Base-by-base conservation (phyloP, 768 basidiomycete genomes). In the Aureoboletus auriporus region DNA sequence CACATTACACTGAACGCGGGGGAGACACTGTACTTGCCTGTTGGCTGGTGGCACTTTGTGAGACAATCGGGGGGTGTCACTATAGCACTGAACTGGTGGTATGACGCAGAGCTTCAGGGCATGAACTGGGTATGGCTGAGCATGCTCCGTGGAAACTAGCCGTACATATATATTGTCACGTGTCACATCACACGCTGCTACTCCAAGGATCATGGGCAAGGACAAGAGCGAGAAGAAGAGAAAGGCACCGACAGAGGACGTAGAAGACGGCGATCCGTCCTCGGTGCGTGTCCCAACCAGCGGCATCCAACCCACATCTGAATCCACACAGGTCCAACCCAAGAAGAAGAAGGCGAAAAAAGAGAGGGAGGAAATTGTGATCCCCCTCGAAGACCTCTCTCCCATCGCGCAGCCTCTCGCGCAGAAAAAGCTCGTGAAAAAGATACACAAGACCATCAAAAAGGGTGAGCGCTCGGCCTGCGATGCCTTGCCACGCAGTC, bases 341-440 rank as follows among this genome's bases (percentile, higher is more conserved):
- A 53, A 67, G 50, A 88, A 86, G 50, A 88, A 86, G 71, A 88
- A 86, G 66, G 59, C 64, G 26, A 85, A 79, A 64, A 82, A 79
- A 55, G 80, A 78, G 51, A 85, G 77, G 64, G 62, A 61, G 35
- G 84, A 84, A 49, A 71, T 86, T 46, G 66, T 74, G 14, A 81
- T 93, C 36, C 77, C 86, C 3, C 52, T 84, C 1, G 90, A 89
- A 56, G 90, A 93, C 55, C 77, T 98, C 31, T 91, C 92, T 6
- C 93, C 94, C n/a, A 81, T 99, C 46, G 96, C 96, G 6, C 83
- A 84, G 55, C 96, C 96, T 7, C 74, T 99, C 33, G 96, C 96
- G 17, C 84, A 86, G 67, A 90, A 85, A 74, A 99, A 98, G 71
- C 77, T 97, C 27, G 71, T 86, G 36, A 98, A 96, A 71, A 97